A percentile compares a stretch with the other conserved stretches of the same genome.
phyloP scores from a whole-genome alignment of 1,284 basidiomycete species.

The Rhizoctonia solani region DNA sequence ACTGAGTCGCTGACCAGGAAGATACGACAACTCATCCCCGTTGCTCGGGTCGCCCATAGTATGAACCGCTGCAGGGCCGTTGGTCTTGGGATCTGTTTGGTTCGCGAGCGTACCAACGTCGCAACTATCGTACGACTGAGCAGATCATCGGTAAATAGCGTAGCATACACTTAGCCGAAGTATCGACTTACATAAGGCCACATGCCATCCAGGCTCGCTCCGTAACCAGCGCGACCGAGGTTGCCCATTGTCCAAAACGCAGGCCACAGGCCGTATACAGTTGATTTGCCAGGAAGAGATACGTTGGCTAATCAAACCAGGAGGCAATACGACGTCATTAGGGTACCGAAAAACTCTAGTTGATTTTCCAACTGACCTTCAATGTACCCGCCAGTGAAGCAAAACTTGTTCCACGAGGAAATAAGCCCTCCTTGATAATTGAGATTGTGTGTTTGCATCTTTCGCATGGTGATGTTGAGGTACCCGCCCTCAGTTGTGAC shows the following conservation, averaged over 20 bases:
- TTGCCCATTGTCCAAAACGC: slow-evolving; percentile 67
- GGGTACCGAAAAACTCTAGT: slow-evolving; percentile 45
- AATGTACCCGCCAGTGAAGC: slow-evolving; percentile 86
- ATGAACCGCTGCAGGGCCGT: slow-evolving; percentile 46
- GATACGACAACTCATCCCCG: slow-evolving; percentile 58
- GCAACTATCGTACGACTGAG: slow-evolving; percentile 49
- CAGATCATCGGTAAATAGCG: no score
- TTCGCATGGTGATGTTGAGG: slow-evolving; percentile 76
- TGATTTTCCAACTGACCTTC: slow-evolving; percentile 46
- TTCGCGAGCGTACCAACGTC: slow-evolving; percentile 53
- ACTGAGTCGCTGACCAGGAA: slow-evolving; percentile 82
- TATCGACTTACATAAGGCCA: slow-evolving; percentile 52
- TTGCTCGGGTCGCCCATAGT: slow-evolving; percentile 44
- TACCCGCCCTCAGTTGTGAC: slow-evolving; percentile 79
- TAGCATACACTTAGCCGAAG: no score
- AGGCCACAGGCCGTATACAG: slow-evolving; percentile 68
- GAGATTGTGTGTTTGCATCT: slow-evolving; percentile 70
- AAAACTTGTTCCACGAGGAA: slow-evolving; percentile 89
- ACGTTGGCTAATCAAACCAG: slow-evolving; percentile 51
- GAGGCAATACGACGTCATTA: neutral
- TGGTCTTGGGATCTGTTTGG: slow-evolving; percentile 41
- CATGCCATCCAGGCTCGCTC: slow-evolving; percentile 56
- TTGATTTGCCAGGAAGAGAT: slow-evolving; percentile 71
- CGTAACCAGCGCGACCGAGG: slow-evolving; percentile 59
- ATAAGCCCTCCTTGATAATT: slow-evolving; percentile 66